Base-by-base conservation (phyloP, 495 filamentous ascomycete genomes). In the Xylaria grammica region DNA sequence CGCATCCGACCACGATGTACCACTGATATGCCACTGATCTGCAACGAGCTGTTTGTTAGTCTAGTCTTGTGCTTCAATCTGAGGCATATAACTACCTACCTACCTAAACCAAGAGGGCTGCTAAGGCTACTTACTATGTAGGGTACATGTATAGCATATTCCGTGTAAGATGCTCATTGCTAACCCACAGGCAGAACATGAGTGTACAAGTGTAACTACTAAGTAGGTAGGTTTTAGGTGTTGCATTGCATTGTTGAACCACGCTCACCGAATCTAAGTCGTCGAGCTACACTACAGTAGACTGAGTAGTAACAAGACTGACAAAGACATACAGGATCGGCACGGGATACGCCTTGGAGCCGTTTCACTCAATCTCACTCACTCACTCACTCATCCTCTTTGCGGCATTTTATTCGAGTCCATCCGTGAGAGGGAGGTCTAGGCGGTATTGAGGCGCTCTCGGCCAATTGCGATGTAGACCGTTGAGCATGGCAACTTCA, bases 1-100 rank as follows among this genome's bases (percentile, higher is more conserved):
- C 32, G 27, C 51, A 53, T 34, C 51, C 30, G 51, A 51, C 49
- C 3, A 36, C 11, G 4, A 11, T 36, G 32, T 36, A 11, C 32
- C 32, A 36, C n/a, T n/a, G n/a, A n/a, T n/a, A n/a, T n/a, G n/a
- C n/a, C 51, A 53, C 51, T 53, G 51, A 53, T 53, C 51, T 29
- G 30, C 30, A 36, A 53, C 5, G 19, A 53, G 51, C 51, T 34
- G 30, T 30, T 29, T 29, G 8, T 51, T 51, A n/a, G n/a, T n/a
- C n/a, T n/a, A n/a, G 32, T 15, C 20, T 52, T 52, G 29, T 52
- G 4, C 46, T 50, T 50, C n/a, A n/a, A n/a, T n/a, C n/a, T 50
- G 46, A 50, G 46, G 46, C 46, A 50, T 50, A 50, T 50, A 50
- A 50, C 10, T 27, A 27, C 11, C 45, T 40, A 15, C 1, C 36